Conservation (phyloP, 2,329 filamentous ascomycete genomes). For the Domatiomyces globalis region DNA sequence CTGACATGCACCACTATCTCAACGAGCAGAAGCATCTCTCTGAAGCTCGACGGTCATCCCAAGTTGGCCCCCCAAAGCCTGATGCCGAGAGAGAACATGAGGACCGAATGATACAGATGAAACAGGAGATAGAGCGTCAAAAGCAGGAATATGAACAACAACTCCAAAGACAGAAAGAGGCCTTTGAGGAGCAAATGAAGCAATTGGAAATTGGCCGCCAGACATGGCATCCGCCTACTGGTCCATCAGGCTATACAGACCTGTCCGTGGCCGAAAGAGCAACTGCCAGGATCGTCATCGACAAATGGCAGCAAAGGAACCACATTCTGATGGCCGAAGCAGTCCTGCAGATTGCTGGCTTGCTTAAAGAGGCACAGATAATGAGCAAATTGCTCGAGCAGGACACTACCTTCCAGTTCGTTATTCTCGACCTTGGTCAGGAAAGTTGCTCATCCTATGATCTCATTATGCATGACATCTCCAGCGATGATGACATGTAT, state of each 20-base stretch:
- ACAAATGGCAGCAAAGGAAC: slow-evolving; percentile 68
- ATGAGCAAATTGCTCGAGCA: slow-evolving; percentile 97
- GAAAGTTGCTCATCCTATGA: slow-evolving; percentile 88
- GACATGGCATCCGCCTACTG: slow-evolving; percentile 39
- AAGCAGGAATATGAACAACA: slow-evolving; percentile 85
- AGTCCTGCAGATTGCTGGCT: slow-evolving; percentile 72
- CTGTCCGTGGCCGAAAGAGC: slow-evolving; percentile 59
- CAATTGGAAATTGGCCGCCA: slow-evolving; percentile 43
- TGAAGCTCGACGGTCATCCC: slow-evolving; percentile 59
- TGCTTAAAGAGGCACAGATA: slow-evolving; percentile 88
- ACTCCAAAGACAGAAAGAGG: slow-evolving; percentile 65
- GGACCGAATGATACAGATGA: slow-evolving; percentile 66
- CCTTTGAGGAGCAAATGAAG: slow-evolving; percentile 72
- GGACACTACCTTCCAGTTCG: slow-evolving; percentile 85
- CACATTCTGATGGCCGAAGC: slow-evolving; percentile 91
- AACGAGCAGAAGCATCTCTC: slow-evolving; percentile 65
- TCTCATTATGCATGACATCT: slow-evolving; percentile 81
- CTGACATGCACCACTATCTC: slow-evolving; percentile 70
- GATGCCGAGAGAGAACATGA: slow-evolving; percentile 62
- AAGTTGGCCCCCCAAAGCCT: slow-evolving; percentile 39
- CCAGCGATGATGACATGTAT: slow-evolving; percentile 68
- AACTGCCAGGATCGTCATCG: slow-evolving; percentile 51
- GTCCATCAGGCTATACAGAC: slow-evolving; percentile 26
- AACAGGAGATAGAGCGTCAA: slow-evolving; percentile 58
- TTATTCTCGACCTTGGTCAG: slow-evolving; percentile 77